Percentiles rank a stretch among this genome's conserved stretches.
These are phyloP conservation scores for Cadophora luteo-olivacea DNA, from an alignment of 2,329 filamentous ascomycete species.

Conservation along the genomic window DNA sequence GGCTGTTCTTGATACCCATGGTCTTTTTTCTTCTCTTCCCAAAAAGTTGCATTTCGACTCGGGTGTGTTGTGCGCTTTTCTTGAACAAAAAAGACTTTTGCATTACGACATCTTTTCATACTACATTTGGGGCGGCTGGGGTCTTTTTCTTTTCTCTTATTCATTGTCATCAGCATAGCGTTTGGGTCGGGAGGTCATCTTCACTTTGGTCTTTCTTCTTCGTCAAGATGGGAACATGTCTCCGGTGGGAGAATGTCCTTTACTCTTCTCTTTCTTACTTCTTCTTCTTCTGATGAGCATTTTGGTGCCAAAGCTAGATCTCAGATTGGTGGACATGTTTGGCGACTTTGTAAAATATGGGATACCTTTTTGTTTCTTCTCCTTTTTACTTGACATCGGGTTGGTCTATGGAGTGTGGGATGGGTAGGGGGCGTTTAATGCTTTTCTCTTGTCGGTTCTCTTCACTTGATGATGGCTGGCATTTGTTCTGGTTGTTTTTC, in stretches of 20 bases:
- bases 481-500: slow-evolving; percentile 5
- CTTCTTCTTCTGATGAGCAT: slow-evolving; percentile 22
- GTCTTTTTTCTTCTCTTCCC: slow-evolving; percentile 26
- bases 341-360: slow-evolving; percentile 28
- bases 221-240: slow-evolving; percentile 19
- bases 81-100: slow-evolving; percentile 29
- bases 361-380: slow-evolving; percentile 2
- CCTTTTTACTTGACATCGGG: slow-evolving; percentile 2
- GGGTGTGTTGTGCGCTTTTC: slow-evolving; percentile 3
- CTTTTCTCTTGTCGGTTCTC: background rate
- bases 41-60: slow-evolving; percentile 27
- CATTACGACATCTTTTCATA: slow-evolving; percentile 35
- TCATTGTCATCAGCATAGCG: slow-evolving; percentile 38
- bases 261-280: background rate
- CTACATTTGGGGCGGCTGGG: slow-evolving; percentile 18
- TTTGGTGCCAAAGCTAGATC: slow-evolving; percentile 22
- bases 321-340: slow-evolving; percentile 12
- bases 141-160: slow-evolving; percentile 21
- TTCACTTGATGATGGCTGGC: slow-evolving; percentile 4
- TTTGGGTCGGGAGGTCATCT: slow-evolving; percentile 33
- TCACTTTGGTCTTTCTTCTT: slow-evolving; percentile 23
- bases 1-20: slow-evolving; percentile 39
- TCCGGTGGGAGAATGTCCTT: background rate
- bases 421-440: background rate
- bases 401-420: slow-evolving; percentile 22